Percentiles rank a stretch among this genome's conserved stretches.
Conservation (phyloP, 305 asterid genomes). For the Fraxinus sp. region DNA sequence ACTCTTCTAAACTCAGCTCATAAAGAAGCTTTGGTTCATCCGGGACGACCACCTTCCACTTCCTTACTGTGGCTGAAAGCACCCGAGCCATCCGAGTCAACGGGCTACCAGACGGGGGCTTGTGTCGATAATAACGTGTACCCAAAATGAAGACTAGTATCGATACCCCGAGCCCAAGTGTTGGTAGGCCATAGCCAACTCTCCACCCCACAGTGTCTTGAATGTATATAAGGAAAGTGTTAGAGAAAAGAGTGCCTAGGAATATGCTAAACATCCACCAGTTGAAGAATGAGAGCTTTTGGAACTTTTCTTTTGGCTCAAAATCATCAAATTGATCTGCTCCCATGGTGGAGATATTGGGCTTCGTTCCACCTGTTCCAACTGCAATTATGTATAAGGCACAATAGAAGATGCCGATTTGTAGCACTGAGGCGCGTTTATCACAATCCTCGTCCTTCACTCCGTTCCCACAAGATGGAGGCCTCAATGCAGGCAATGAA, state of each 20-base stretch:
- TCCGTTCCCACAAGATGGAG: conserved; percentile 52
- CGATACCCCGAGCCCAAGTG: conserved; percentile 48
- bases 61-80: conserved; percentile 43
- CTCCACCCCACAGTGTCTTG: conserved; percentile 57
- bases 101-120: conserved; percentile 50
- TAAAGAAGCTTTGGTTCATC: conserved; percentile 53
- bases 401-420: conserved; percentile 47
- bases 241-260: conserved; percentile 62
- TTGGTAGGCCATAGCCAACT: conserved; percentile 54
- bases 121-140: conserved; percentile 51
- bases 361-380: conserved; percentile 75
- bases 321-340: conserved; percentile 7
- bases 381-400: conserved; percentile 61
- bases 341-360: conserved; percentile 58
- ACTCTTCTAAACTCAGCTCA: conserved; percentile 50
- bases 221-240: conserved; percentile 54
- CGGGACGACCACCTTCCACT: conserved; percentile 47
- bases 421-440: conserved; percentile 44
- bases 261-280: conserved; percentile 83
- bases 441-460: conserved; percentile 36
- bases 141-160: conserved; percentile 50
- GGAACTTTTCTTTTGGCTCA: neutral
- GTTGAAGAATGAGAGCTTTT: conserved; percentile 3
- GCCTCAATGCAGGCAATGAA: conserved; percentile 44
- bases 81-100: conserved; percentile 56